A percentile compares a stretch with the other conserved stretches of the same genome.
Evolutionary conservation across 2,329 filamentous ascomycete species (phyloP).

Genomic region (Monosporascus sp.): DNA sequence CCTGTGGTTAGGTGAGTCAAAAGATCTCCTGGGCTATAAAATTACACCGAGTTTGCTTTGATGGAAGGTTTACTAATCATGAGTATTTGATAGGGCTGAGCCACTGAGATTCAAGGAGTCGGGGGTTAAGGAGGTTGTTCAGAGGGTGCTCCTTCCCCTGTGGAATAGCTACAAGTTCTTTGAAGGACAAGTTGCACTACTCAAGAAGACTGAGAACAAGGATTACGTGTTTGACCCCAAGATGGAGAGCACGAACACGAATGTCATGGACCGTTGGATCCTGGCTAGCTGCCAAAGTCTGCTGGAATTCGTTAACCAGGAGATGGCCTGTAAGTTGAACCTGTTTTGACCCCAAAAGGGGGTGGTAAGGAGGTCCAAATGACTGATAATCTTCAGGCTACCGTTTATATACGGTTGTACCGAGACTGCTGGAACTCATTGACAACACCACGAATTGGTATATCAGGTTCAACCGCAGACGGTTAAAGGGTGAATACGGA

Average conservation of each 20-base stretch:
- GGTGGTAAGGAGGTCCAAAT: too few species aligned
- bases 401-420: conserved; percentile 86
- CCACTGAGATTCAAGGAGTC: conserved; percentile 85
- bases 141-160: conserved; percentile 81
- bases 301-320: conserved; percentile 83
- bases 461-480: conserved; percentile 85
- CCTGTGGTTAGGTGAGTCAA: conserved; percentile 62
- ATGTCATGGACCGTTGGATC: conserved; percentile 96
- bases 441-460: conserved; percentile 99
- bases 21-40: too few species aligned
- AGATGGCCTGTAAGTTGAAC: conserved; percentile 67
- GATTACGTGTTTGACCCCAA: conserved; percentile 76
- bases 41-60: too few species aligned
- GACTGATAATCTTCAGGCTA: conserved; percentile 44
- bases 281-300: conserved; percentile 87
- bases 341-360: conserved; percentile 1
- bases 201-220: conserved; percentile 78
- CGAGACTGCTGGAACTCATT: conserved; percentile 74
- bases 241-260: conserved; percentile 70
- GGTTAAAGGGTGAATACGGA: conserved; percentile 58
- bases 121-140: conserved; percentile 91
- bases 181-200: conserved; percentile 74
- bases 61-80: too few species aligned
- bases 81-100: conserved; percentile 54
- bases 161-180: conserved; percentile 99